These are phyloP conservation scores for Populus trichocarpa DNA, from an alignment of 441 rosid genomes.

Conservation along the genomic window DNA sequence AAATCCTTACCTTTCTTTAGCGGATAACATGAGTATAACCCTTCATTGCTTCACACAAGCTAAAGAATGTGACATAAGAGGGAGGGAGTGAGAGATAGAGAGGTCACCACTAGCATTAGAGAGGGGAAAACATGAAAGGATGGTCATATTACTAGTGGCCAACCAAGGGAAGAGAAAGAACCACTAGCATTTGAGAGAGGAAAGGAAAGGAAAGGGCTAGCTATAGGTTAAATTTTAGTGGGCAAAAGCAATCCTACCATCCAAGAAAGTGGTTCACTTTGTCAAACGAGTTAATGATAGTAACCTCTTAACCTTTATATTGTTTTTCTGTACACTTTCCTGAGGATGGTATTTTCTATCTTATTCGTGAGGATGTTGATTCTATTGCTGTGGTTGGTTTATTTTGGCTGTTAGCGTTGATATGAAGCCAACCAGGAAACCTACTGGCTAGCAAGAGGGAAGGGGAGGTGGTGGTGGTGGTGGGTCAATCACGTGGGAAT, in stretches of 20 bases:
- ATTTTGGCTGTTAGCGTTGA: constrained; percentile 85
- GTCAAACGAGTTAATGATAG: constrained; percentile 52
- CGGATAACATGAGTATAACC: constrained; percentile 26
- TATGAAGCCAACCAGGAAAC: constrained; percentile 74
- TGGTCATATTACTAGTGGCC: background rate
- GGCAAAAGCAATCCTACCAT: constrained; percentile 19
- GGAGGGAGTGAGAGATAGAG: constrained; percentile 15
- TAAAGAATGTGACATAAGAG: background rate
- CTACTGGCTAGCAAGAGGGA: constrained; percentile 23
- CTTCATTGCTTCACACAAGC: background rate
- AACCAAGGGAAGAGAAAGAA: constrained; percentile 14
- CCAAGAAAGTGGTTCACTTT: constrained; percentile 29
- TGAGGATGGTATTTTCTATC: constrained; percentile 5
- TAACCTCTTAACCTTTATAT: constrained; percentile 25
- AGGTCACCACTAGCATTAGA: constrained; percentile 40
- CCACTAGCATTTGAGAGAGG: constrained; percentile 21
- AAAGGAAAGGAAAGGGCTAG: no score
- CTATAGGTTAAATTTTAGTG: constrained; percentile 24
- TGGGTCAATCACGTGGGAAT: constrained; percentile 80
- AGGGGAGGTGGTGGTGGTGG: constrained; percentile 35
- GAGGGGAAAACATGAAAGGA: constrained; percentile 10
- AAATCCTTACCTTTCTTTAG: constrained; percentile 16
- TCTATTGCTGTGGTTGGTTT: constrained; percentile 38
- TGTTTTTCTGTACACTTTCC: background rate
- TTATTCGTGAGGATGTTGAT: constrained; percentile 18